Conservation (phyloP, 805 yeast species). For the Hanseniaspora valbyensis region DNA sequence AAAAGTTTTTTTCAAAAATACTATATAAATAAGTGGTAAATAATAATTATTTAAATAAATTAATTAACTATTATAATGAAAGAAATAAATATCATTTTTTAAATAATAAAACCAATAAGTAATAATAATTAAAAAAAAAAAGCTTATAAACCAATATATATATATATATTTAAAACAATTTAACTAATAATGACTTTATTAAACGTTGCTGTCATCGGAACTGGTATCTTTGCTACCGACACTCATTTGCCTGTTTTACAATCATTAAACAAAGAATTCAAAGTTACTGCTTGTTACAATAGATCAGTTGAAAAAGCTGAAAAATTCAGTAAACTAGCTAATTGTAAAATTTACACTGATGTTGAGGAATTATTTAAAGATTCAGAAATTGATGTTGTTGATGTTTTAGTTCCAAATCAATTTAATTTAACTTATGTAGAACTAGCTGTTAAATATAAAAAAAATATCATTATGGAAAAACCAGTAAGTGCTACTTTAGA, state of each 20-base stretch:
- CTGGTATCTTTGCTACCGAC: constrained; percentile 81
- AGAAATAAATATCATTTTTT: too few species aligned
- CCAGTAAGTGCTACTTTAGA: constrained; percentile 80
- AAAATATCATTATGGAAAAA: constrained; percentile 77
- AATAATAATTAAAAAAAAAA: too few species aligned
- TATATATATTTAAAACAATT: not conserved
- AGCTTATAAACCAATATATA: too few species aligned
- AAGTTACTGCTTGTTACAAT: constrained; percentile 64
- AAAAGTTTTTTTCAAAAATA: too few species aligned
- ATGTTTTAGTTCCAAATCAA: constrained; percentile 84
- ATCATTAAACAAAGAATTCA: constrained; percentile 39
- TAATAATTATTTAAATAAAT: too few species aligned
- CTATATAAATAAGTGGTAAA: too few species aligned
- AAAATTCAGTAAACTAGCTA: constrained; percentile 57
- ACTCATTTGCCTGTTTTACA: constrained; percentile 67
- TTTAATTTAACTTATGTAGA: constrained; percentile 57
- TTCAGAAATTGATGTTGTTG: constrained; percentile 61
- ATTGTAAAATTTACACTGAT: constrained; percentile 44
- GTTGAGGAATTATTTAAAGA: constrained; percentile 58
- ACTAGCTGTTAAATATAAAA: constrained; percentile 58
- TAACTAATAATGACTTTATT: constrained; percentile 27
- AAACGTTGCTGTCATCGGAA: constrained; percentile 62
- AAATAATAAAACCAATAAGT: too few species aligned
- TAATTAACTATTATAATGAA: too few species aligned
- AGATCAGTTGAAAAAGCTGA: constrained; percentile 78